Evolutionary conservation across 805 yeast species (phyloP), one percentile per base, ranked within the genome.

Genomic region (Schwanniomyces pseudopolymorphus): DNA sequence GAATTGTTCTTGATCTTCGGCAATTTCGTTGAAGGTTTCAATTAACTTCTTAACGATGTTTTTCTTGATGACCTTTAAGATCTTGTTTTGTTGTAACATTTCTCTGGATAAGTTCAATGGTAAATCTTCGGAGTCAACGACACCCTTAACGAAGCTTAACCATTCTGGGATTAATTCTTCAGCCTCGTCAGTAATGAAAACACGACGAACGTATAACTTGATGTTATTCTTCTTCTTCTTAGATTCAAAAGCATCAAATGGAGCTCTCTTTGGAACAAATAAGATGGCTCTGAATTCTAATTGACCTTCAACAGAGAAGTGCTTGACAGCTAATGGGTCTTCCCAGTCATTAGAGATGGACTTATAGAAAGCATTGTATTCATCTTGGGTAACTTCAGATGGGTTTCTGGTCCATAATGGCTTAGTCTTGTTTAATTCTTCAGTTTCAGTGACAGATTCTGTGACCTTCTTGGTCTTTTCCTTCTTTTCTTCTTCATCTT

Each of bases 391-490:
- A 60, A 94, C 96, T 55, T 94, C 99, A 62, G 92, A 77, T 73
- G 99, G 99, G 81, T 85, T 87, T 83, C 98, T 89, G 59, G 99
- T 94, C 99, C 99, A 94, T 69, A 94, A 79, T 56, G 99, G 99
- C 80, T 94, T 94, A 59, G 96, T 89, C 82, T 92, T 94, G 88
- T 94, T 94, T 66, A 94, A 85, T 77, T 92, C 99, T 81, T 94
- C 99, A 65, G 89, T 82, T 78, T 94, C 99, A 57, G 91, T 85
- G 59, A 94, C 99, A 48, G 75, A 72, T 78, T 94, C 99, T 78
- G 87, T 94, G 62, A 94, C 73, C 74, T 84, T 94, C 81, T 91
- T 89, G 59, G 90, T 78, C 78, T 89, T 85, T 61, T 78, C 75
- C 75, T 86, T 78, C 73, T 81, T 79, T 68, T 82, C 79, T 59